Evolutionary conservation across 306 rosid genomes (phyloP), one percentile per base, ranked within the genome.

Genomic region (Sesbania bispinosa): DNA sequence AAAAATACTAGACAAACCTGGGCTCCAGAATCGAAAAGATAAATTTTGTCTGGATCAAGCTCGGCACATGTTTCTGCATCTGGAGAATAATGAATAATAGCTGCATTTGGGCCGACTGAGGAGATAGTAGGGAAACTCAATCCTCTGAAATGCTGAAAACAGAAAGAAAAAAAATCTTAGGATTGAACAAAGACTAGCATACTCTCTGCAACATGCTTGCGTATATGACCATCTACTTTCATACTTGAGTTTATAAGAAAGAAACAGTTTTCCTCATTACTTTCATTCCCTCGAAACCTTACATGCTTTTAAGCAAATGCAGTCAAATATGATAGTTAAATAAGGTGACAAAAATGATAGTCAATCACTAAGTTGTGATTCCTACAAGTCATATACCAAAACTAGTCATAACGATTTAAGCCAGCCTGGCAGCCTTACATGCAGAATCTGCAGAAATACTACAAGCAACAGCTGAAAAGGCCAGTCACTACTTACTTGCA

Each of bases 1-100:
- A 51, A 43, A 65, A 13, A 67, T 54, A 64, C 36, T 45, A 52
- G 64, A 72, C 81, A 54, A 41, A 91, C 99, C 97, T 95, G 99
- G 61, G 97, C 99, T 76, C 99, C 99, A n/a, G 99, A 95, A 75
- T 95, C 99, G 66, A 77, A 87, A 60, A 95, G 97, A 88, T 95
- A 95, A 57, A 95, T 91, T 75, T 78, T 85, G 70, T 95, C 88
- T 1, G 99, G 99, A 77, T 95, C 90, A 14, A 95, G 70, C 82
- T 91, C 99, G 0, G 97, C 93, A 55, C 99, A 95, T 73, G 96
- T 84, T 68, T 86, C 97, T 71, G 88, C 84, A 39, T 74, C 42
- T 47, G 99, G 96, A 32, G 68, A 55, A 83, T 95, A 95, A 84
- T 91, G 99, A 52, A 91, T 91, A 67, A 95, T 89, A 15, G 99